A percentile compares a stretch with the other conserved stretches of the same genome.
Conservation (phyloP, 1,139 yeast genomes). For the Geotrichum phurueaensis region DNA sequence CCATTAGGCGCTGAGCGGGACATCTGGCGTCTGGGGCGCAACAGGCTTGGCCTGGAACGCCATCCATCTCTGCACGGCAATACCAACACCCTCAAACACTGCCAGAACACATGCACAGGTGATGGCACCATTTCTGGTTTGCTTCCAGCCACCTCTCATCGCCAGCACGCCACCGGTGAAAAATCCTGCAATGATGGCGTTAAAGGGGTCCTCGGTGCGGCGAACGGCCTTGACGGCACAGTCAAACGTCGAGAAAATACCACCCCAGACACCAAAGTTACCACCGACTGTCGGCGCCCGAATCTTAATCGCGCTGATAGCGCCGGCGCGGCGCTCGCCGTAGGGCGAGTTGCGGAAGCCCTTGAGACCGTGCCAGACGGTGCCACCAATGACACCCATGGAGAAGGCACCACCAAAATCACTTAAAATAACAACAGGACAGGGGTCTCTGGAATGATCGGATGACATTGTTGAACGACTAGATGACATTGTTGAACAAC, state of each 20-base stretch:
- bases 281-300: constrained; percentile 99
- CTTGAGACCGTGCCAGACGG: constrained; percentile 97
- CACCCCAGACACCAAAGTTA: constrained; percentile 99
- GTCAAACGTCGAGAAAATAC: constrained; percentile 89
- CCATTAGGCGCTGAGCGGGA: constrained; percentile 28
- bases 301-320: constrained; percentile 83
- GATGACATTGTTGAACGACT: constrained; percentile 66
- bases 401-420: constrained; percentile 99
- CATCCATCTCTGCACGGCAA: constrained; percentile 86
- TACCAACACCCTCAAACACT: constrained; percentile 96
- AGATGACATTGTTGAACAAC: constrained; percentile 45
- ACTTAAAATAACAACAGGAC: constrained; percentile 90
- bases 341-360: constrained; percentile 95
- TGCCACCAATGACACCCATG: constrained; percentile 98
- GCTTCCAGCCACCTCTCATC: constrained; percentile 97
- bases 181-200: constrained; percentile 96
- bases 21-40: constrained; percentile 38
- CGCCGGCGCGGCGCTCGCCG: constrained; percentile 91
- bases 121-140: constrained; percentile 92
- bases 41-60: constrained; percentile 76
- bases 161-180: constrained; percentile 98
- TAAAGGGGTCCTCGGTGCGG: constrained; percentile 97
- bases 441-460: constrained; percentile 98
- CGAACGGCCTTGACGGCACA: constrained; percentile 93
- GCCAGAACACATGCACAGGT: constrained; percentile 97